Percentiles rank a stretch among this genome's conserved stretches.
phyloP scores from a whole-genome alignment of 257 asterid genomes.

The Striga asiatica region DNA sequence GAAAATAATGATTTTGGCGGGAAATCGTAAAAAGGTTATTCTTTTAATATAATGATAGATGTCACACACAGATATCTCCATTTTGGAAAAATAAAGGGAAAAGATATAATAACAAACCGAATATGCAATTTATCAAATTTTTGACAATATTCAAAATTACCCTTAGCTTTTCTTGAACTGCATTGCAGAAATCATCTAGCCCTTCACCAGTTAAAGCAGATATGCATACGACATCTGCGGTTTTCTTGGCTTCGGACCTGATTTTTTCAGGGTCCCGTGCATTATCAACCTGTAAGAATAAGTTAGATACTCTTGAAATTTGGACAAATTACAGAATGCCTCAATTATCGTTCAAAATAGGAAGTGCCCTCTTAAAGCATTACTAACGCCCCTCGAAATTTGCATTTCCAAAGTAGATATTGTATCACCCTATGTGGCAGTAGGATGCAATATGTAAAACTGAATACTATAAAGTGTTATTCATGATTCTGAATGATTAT shows the following conservation, averaged over 20 bases:
- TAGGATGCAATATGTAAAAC: no score
- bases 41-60: no score
- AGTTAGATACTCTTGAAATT: background rate
- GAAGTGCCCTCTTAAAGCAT: no score
- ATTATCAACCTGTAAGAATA: conserved; percentile 64
- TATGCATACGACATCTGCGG: conserved; percentile 57
- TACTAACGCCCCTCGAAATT: background rate
- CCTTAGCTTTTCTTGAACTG: conserved; percentile 80
- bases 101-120: background rate
- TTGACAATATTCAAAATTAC: conserved; percentile 28
- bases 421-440: no score
- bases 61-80: background rate
- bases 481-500: no score
- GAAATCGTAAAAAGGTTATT: conserved; percentile 2
- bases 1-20: no score
- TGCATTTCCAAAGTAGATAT: background rate
- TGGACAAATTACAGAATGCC: background rate
- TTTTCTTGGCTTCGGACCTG: conserved; percentile 48
- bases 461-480: no score
- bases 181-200: conserved; percentile 72
- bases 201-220: conserved; percentile 98
- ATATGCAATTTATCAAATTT: background rate
- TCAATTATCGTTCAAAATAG: background rate
- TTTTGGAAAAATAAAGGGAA: background rate
- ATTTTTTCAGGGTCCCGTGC: conserved; percentile 54